A percentile compares a stretch with the other conserved stretches of the same genome.
These are phyloP conservation scores for Geosiphon pyriformis DNA, from an alignment of 192 early-diverging fungal genomes.

Conservation along the genomic window DNA sequence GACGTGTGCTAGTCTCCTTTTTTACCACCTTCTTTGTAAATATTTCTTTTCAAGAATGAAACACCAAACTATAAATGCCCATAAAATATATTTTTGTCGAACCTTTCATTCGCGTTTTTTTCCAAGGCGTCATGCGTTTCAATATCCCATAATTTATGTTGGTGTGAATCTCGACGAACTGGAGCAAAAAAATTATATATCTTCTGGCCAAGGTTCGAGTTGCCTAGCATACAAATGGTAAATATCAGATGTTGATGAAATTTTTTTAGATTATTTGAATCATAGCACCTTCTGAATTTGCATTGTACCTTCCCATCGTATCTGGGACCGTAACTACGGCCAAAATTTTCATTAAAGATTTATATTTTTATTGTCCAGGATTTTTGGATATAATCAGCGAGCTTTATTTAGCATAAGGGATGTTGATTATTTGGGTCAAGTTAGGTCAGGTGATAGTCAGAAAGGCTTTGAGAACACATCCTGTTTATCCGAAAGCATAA, in stretches of 20 bases:
- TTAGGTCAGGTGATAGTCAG: background rate
- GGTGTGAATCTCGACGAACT: slow-evolving; percentile 26
- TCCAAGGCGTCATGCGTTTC: slow-evolving; percentile 43
- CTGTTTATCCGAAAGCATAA: slow-evolving; percentile 3
- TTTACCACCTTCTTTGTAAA: background rate
- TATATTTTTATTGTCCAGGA: no score
- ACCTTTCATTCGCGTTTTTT: slow-evolving; percentile 43
- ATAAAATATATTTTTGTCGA: slow-evolving; percentile 19
- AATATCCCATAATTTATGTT: slow-evolving; percentile 49
- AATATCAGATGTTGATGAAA: background rate
- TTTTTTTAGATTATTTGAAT: background rate
- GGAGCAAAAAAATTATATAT: background rate
- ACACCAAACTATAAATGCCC: background rate
- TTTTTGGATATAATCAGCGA: slow-evolving; percentile 1
- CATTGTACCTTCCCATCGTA: no score
- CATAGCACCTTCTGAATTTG: no score
- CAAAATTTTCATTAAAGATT: no score
- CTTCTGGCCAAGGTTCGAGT: background rate
- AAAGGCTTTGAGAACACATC: background rate
- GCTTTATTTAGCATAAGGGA: slow-evolving; percentile 15
- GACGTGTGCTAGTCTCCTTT: background rate
- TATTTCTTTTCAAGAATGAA: background rate
- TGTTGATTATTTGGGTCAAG: slow-evolving; percentile 23
- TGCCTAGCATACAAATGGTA: background rate
- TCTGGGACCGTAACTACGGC: no score